Percentiles rank a stretch among this genome's conserved stretches.
Evolutionary conservation across 2,329 filamentous ascomycete species (phyloP).

Genomic region (Colletotrichum tropicale): DNA sequence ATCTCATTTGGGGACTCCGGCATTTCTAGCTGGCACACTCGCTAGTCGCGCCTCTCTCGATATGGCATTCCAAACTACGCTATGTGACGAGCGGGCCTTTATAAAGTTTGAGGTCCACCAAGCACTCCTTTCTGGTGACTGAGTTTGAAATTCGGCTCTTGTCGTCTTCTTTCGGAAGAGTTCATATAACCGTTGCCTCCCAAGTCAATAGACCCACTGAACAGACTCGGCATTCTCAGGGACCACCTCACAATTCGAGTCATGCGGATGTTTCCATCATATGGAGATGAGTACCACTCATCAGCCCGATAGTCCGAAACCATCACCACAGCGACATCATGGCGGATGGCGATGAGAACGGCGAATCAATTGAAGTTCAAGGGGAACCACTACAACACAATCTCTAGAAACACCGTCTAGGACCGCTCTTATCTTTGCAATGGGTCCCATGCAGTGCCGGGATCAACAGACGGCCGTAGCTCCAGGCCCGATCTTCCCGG

Average conservation of each 20-base stretch:
- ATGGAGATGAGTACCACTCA: not conserved
- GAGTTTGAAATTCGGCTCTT: not conserved
- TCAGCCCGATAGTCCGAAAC: not conserved
- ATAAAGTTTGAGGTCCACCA: not conserved
- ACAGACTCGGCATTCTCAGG: not conserved
- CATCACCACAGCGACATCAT: not conserved
- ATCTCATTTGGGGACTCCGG: conserved; percentile 20
- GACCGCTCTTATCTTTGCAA: not conserved
- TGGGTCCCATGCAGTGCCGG: not conserved
- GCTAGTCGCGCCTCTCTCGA: not conserved
- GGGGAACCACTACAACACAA: not conserved
- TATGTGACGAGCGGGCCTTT: not conserved
- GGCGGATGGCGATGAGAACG: not conserved
- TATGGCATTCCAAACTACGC: not conserved
- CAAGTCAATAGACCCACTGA: not conserved
- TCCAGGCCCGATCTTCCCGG: not conserved
- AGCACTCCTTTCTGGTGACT: not conserved
- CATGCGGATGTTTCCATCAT: not conserved
- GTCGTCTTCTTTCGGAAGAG: not conserved
- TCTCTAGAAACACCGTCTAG: not conserved
- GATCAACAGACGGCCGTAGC: not conserved
- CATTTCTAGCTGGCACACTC: not conserved
- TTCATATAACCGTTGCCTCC: not conserved
- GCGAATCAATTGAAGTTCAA: not conserved
- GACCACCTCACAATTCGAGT: not conserved